These are phyloP conservation scores for Tulasnella sp. DNA, from an alignment of 768 basidiomycete genomes.

Conservation along the genomic window DNA sequence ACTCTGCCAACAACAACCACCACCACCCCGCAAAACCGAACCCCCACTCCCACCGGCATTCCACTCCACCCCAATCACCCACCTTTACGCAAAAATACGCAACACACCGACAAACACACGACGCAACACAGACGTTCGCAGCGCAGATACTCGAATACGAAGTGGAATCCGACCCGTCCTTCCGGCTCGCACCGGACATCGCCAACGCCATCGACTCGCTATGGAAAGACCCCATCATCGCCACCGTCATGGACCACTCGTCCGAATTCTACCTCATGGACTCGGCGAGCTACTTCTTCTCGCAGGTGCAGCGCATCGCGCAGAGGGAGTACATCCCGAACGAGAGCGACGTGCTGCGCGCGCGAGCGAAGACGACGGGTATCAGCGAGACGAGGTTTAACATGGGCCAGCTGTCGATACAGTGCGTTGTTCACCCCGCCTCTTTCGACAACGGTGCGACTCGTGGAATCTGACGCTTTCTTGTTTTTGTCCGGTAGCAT, in stretches of 20 bases:
- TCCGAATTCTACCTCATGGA: slow-evolving; percentile 9
- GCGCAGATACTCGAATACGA: slow-evolving; percentile 50
- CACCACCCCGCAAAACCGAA: no score
- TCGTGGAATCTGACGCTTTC: no score
- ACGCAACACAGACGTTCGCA: slow-evolving; percentile 44
- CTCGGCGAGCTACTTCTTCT: slow-evolving; percentile 46
- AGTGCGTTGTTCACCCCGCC: slow-evolving; percentile 41
- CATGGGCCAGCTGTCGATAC: slow-evolving; percentile 52
- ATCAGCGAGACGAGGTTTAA: slow-evolving; percentile 54
- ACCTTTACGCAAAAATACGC: no score
- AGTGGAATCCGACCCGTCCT: slow-evolving; percentile 43
- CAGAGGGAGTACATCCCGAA: slow-evolving; percentile 49
- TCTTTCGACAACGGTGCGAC: no score
- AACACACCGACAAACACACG: no score
- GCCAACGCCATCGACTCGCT: slow-evolving; percentile 49
- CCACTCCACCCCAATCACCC: no score
- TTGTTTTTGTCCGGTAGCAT: slow-evolving; percentile 44
- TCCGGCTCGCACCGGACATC: slow-evolving; percentile 45
- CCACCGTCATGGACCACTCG: slow-evolving; percentile 48
- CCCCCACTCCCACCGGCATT: no score
- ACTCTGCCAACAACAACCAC: no score
- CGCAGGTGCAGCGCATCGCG: slow-evolving; percentile 49
- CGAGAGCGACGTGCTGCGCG: slow-evolving; percentile 51
- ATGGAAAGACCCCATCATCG: slow-evolving; percentile 55
- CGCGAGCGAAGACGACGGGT: slow-evolving; percentile 54